Evolutionary conservation across 2,329 filamentous ascomycete species (phyloP), one percentile per base, ranked within the genome.

Genomic region (Davidsoniella australis): DNA sequence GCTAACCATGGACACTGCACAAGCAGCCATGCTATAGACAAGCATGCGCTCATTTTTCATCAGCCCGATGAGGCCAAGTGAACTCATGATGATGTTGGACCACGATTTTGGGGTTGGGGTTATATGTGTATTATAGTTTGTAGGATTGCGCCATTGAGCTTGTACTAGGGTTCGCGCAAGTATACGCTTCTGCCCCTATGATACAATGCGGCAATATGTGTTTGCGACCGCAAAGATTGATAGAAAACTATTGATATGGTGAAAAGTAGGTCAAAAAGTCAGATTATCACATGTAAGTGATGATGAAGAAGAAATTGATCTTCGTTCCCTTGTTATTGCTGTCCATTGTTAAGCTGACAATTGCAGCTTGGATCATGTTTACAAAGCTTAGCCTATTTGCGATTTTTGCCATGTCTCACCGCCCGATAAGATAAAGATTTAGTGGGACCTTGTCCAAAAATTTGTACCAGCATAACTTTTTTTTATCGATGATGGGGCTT

Each of bases 1-100:
- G 52, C 69, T 66, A 50, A 80, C 61, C 53, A 81, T 66, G 56
- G 72, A 63, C 57, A 78, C 73, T 39, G 78, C 70, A 54, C 78
- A 72, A 48, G 82, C 58, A 41, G 70, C 70, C 48, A 78, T 66
- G 43, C 68, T 67, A 39, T 70, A 64, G 47, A 77, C 65, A 50
- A 80, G 63, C 41, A 75, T 57, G 55, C 71, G 67, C 58, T 76
- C 72, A 61, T 76, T 69, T 55, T 67, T 69, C 29, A 63, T 38
- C 17, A 65, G 41, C 4, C 39, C 44, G 9, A 53, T 42, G 14
- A 51, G 37, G 23, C 38, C 23, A 17, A 49, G 43, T 29, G 45
- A 51, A 10, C 45, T 48, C 49, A 48, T 48, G 37, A 37, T 33
- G 24, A 54, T 46, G 44, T 17, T 23, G 33, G 23, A 41, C n/a